Evolutionary conservation across 1,284 basidiomycete genomes (phyloP), one percentile per base, ranked within the genome.

Genomic region (Malassezia furfur): DNA sequence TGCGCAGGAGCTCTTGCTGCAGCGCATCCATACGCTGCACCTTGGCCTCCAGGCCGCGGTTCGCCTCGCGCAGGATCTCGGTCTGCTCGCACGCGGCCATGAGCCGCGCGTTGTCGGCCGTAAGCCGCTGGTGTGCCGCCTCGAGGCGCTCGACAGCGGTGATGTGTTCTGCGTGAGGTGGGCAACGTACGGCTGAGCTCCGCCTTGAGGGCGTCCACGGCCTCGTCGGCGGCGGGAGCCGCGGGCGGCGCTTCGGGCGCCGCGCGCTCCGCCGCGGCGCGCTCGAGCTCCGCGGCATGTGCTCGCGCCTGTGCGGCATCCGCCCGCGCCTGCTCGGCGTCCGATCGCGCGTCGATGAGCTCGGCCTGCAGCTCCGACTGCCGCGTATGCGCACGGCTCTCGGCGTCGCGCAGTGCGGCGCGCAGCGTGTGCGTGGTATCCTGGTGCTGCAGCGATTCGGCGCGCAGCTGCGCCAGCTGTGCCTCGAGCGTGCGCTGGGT

Each of bases 61-160:
- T 72, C 44, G 69, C 61, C 46, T 72, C 70, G 47, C 64, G 67
- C 25, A 72, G 50, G n/a, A 67, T 53, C 49, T 69, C 64, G 15
- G 63, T 59, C 43, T 57, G 59, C 35, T 47, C 45, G 12, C 63
- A 51, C 19, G 62, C 57, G 5, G 61, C 52, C 12, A 48, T 12
- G 1, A 70, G 55, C 0, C 67, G 32, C 3, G 50, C 54, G 38
- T 68, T 70, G 31, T 66, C 66, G 5, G 63, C 52, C 1, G 40
- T 39, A 0, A 70, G 52, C 19, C 59, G 60, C 1, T 60, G 57
- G 17, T 65, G 60, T 4, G 53, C 52, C 8, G 61, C 57, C 41
- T 70, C 68, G 21, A 68, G 51, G n/a, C 65, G 40, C 25, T 50
- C 44, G 14, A 54, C 41, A 50, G 21, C 53, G 39, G 54, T 57